phyloP scores from a whole-genome alignment of 208 protist species.

The Leishmania mexicana region DNA sequence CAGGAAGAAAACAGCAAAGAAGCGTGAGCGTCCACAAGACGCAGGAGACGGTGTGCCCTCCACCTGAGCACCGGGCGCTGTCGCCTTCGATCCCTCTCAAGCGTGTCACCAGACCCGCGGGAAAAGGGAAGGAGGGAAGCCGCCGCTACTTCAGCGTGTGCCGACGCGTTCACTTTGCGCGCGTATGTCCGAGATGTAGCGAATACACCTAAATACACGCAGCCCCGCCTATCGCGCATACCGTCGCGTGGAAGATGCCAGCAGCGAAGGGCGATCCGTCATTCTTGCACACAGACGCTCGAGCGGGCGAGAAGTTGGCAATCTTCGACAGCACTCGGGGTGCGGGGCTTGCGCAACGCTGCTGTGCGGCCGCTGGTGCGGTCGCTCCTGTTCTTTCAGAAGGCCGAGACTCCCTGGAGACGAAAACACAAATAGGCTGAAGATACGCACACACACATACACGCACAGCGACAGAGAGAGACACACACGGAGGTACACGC shows the following conservation, averaged over 20 bases:
- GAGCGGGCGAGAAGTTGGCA: neutral
- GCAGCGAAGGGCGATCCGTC: neutral
- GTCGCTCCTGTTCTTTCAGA: neutral
- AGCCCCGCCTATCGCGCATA: neutral
- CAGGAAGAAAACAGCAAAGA: neutral
- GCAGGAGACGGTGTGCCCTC: neutral
- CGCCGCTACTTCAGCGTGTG: neutral
- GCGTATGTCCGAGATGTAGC: neutral
- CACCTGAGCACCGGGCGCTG: neutral
- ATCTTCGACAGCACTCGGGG: neutral
- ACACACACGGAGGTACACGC: neutral
- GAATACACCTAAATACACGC: neutral
- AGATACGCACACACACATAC: neutral
- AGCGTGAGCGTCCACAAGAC: neutral
- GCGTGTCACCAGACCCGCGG: neutral
- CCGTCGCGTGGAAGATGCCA: neutral
- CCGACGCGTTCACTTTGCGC: neutral
- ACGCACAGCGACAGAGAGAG: neutral
- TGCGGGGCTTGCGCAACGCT: neutral
- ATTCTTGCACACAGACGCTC: neutral
- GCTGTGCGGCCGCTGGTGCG: neutral
- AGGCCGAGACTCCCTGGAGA: neutral
- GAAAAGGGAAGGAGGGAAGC: neutral
- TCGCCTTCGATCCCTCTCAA: neutral
- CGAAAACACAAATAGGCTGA: slow-evolving; percentile 1